Evolutionary conservation across 768 basidiomycete genomes (phyloP).

Genomic region (Mycena belliarum): DNA sequence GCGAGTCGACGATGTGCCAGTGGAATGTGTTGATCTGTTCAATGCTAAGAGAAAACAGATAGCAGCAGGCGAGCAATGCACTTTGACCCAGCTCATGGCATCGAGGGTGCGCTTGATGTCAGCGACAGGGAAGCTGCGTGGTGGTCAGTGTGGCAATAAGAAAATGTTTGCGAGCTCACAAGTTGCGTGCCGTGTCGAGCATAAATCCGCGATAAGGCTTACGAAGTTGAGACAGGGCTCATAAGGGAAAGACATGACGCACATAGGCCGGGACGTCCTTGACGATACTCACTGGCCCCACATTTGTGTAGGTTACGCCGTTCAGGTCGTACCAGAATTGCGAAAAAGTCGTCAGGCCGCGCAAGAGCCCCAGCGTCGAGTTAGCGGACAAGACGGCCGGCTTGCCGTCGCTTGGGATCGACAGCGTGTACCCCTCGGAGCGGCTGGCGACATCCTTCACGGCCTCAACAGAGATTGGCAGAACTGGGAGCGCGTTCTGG

Average conservation of each 20-base stretch:
- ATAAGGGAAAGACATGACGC: conserved; percentile 25
- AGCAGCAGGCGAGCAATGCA: conserved; percentile 31
- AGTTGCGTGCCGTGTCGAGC: conserved; percentile 82
- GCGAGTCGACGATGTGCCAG: conserved; percentile 82
- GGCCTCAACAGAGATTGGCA: conserved; percentile 54
- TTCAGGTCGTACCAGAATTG: conserved; percentile 63
- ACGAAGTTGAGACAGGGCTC: background rate
- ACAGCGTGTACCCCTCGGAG: conserved; percentile 62
- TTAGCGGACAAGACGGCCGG: conserved; percentile 58
- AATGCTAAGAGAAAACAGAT: no score
- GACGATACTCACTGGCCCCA: conserved; percentile 56
- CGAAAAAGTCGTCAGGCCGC: conserved; percentile 77
- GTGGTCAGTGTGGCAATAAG: no score
- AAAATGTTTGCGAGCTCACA: conserved; percentile 37
- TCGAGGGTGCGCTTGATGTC: conserved; percentile 73
- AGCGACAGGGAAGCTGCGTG: conserved; percentile 53
- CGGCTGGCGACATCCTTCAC: conserved; percentile 49
- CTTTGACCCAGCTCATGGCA: conserved; percentile 74
- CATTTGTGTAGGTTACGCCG: conserved; percentile 50
- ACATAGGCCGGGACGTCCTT: conserved; percentile 69
- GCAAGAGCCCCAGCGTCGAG: conserved; percentile 64
- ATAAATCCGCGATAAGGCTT: conserved; percentile 77
- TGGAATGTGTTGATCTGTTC: conserved; percentile 68
- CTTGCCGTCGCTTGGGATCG: conserved; percentile 53
- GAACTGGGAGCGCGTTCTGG: conserved; percentile 29